Evolutionary conservation across 2,329 filamentous ascomycete species (phyloP), one percentile per base, ranked within the genome.

Genomic region (Diaporthe sp.): DNA sequence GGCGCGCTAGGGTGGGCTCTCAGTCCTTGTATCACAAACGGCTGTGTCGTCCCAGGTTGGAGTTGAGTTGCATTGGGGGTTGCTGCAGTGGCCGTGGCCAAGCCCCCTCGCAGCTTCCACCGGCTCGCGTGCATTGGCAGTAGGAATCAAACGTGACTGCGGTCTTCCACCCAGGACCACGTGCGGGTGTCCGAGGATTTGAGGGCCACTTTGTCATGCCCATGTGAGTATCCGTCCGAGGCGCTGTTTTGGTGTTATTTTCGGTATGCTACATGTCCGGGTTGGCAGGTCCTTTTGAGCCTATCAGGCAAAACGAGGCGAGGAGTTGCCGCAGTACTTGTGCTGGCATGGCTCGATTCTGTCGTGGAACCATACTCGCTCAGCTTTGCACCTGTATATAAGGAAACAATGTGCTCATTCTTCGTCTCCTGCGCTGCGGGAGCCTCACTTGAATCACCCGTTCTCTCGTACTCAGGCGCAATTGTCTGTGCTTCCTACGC

Each of bases 361-460:
- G 65, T 19, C 34, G 65, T 68, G 46, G 28, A 51, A 39, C 44
- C n/a, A 53, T 28, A 9, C 22, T 51, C 69, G 3, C 31, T 53
- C 70, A 55, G 70, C 65, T 53, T 53, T 28, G 44, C 46, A 44
- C 70, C 49, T 31, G 25, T 73, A 71, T 72, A 73, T 73, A 73
- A 59, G 28, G 70, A n/a, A 25, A 10, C 74, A 51, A 72, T 72
- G 73, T 76, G 67, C 68, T 74, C 49, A 37, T 74, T 72, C 53
- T 57, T 37, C n/a, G 19, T 55, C n/a, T 58, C 19, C 13, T 62
- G 42, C 49, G 28, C 25, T 22, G 42, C 57, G 37, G 42, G 42
- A 46, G 13, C 59, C n/a, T 67, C 53, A 57, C 46, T 55, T 39
- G 34, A 58, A 57, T 69, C 25, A 53, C 61, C 22, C 37, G 25